Conservation (phyloP, 257 asterid species). For the Jasminum sambac region DNA sequence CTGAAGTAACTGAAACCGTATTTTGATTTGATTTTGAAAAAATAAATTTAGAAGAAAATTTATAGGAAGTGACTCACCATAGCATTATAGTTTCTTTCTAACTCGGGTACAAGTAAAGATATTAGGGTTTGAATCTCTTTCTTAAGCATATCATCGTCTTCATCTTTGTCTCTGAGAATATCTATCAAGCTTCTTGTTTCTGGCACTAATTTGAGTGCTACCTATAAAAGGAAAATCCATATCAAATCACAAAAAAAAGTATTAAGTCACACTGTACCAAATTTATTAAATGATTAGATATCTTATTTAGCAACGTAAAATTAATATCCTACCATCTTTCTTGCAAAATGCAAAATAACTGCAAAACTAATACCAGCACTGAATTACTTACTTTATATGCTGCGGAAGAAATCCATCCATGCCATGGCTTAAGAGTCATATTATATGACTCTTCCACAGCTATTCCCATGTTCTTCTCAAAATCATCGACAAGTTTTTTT, state of each 20-base stretch:
- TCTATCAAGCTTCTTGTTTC: conserved; percentile 42
- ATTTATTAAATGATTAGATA: no score
- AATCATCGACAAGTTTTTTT: conserved; percentile 57
- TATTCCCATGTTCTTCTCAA: conserved; percentile 59
- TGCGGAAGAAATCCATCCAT: conserved; percentile 92
- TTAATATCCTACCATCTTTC: no score
- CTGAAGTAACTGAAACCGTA: background rate
- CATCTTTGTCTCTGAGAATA: conserved; percentile 57
- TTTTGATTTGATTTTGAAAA: background rate
- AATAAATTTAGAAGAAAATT: background rate
- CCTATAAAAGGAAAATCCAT: conserved; percentile 31
- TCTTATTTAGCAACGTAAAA: no score
- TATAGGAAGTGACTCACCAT: conserved; percentile 43
- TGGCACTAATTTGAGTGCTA: conserved; percentile 80
- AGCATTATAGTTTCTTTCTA: conserved; percentile 50
- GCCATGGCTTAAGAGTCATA: conserved; percentile 81
- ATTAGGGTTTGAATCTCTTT: conserved; percentile 49
- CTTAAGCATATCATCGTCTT: conserved; percentile 48
- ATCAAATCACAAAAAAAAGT: background rate
- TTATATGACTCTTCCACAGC: conserved; percentile 76
- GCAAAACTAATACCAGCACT: no score
- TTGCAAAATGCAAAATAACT: no score
- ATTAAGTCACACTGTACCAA: no score
- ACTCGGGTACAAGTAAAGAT: conserved; percentile 50
- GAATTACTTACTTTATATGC: conserved; percentile 77